Percentiles rank a stretch among this genome's conserved stretches.
Conservation (phyloP, 2,329 filamentous ascomycete genomes). For the Aspergillus cejpii region DNA sequence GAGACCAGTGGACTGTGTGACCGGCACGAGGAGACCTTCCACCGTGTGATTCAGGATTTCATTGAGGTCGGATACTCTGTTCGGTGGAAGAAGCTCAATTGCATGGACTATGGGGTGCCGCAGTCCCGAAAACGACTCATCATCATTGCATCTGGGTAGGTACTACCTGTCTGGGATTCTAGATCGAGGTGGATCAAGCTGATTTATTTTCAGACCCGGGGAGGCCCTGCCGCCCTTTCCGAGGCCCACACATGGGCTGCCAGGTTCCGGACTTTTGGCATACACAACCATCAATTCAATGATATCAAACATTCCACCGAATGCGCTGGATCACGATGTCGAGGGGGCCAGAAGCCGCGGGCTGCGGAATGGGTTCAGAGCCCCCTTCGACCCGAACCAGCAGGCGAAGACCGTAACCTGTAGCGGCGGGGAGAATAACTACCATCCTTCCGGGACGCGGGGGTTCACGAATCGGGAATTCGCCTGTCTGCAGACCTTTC, state of each 20-base stretch:
- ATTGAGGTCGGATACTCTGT: slow-evolving; percentile 62
- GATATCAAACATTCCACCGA: slow-evolving; percentile 36
- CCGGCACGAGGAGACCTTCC: slow-evolving; percentile 51
- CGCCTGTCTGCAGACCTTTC: slow-evolving; percentile 65
- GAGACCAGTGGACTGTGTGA: slow-evolving; percentile 65
- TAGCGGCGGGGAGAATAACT: slow-evolving; percentile 52
- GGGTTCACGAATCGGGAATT: slow-evolving; percentile 62
- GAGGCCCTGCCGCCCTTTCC: slow-evolving; percentile 64
- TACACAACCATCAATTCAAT: slow-evolving; percentile 40
- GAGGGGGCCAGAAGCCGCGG: slow-evolving; percentile 17
- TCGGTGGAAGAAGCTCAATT: slow-evolving; percentile 57
- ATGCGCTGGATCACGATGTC: slow-evolving; percentile 41
- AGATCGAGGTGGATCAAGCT: not conserved
- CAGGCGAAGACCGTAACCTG: slow-evolving; percentile 59
- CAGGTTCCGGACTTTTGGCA: slow-evolving; percentile 26
- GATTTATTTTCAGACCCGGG: slow-evolving; percentile 51
- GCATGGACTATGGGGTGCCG: slow-evolving; percentile 45
- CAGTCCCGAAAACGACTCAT: slow-evolving; percentile 47
- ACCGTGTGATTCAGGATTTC: slow-evolving; percentile 57
- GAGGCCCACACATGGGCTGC: slow-evolving; percentile 49
- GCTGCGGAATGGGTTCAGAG: slow-evolving; percentile 23
- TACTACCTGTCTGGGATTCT: not conserved
- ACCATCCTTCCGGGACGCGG: slow-evolving; percentile 59
- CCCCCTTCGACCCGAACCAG: slow-evolving; percentile 44
- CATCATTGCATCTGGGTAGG: slow-evolving; percentile 50